phyloP scores from a whole-genome alignment of 2,329 filamentous ascomycete species.

The Gaeumannomyces tritici region DNA sequence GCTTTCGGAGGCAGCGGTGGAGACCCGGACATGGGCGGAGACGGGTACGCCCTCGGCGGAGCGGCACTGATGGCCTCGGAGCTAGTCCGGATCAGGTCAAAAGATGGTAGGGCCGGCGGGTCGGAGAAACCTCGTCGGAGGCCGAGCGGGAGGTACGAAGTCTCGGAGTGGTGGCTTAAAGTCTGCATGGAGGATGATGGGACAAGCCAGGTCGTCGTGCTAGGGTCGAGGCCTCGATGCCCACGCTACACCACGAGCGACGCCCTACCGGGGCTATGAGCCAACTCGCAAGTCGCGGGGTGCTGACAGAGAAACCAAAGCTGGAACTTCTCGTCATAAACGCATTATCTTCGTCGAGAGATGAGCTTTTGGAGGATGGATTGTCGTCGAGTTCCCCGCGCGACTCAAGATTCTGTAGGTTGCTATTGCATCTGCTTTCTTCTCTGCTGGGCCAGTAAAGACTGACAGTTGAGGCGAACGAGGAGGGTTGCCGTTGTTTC shows the following conservation, averaged over 20 bases:
- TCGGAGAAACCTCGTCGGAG: slow-evolving; percentile 49
- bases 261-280: not conserved
- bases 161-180: slow-evolving; percentile 32
- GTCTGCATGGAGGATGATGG: slow-evolving; percentile 42
- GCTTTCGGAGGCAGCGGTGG: slow-evolving; percentile 49
- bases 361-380: not conserved
- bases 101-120: slow-evolving; percentile 38
- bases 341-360: not conserved
- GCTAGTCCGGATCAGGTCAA: slow-evolving; percentile 47
- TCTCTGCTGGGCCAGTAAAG: not conserved
- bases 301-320: not conserved
- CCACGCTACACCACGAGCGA: not conserved
- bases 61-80: slow-evolving; percentile 43
- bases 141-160: slow-evolving; percentile 39
- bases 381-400: not conserved
- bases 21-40: slow-evolving; percentile 67
- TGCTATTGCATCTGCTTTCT: not conserved
- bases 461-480: not conserved
- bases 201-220: not conserved
- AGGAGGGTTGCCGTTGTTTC: not conserved
- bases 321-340: not conserved
- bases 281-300: not conserved
- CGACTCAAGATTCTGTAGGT: not conserved
- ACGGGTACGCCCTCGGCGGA: slow-evolving; percentile 54
- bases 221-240: not conserved